Evolutionary conservation across 2,329 filamentous ascomycete species (phyloP).

Genomic region (Colletotrichum siamense): DNA sequence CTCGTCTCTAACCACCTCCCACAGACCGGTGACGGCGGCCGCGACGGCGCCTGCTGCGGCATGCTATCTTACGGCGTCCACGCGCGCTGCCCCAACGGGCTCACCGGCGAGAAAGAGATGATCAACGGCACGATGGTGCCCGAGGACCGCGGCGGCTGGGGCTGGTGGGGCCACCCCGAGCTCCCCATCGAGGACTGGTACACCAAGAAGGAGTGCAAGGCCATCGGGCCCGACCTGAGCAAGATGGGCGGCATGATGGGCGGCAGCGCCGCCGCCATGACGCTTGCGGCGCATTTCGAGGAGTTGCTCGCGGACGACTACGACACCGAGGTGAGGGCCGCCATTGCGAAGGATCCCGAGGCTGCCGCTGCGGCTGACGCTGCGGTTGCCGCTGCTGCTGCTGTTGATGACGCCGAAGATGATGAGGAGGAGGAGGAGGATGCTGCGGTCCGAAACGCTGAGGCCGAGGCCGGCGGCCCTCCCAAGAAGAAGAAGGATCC

Average conservation of each 20-base stretch:
- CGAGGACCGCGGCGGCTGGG: background rate
- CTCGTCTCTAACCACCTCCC: background rate
- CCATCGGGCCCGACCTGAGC: background rate
- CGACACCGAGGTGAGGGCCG: background rate
- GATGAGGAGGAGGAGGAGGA: background rate
- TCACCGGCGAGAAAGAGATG: background rate
- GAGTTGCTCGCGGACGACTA: background rate
- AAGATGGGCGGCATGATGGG: background rate
- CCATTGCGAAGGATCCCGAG: background rate
- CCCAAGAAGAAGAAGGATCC: no score
- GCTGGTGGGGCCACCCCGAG: background rate
- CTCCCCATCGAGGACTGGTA: background rate
- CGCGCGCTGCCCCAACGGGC: background rate
- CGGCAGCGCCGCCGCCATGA: background rate
- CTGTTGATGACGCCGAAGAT: background rate
- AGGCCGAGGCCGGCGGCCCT: no score
- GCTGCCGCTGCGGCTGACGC: no score
- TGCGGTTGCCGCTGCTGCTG: background rate
- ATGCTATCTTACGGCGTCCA: background rate
- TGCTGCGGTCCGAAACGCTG: background rate
- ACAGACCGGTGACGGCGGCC: background rate
- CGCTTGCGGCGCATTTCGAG: background rate
- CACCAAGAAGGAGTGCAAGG: background rate
- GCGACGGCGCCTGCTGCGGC: background rate
- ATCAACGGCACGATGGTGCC: background rate